phyloP scores from a whole-genome alignment of 129 eudicot genomes.

The Flaveria robusta region DNA sequence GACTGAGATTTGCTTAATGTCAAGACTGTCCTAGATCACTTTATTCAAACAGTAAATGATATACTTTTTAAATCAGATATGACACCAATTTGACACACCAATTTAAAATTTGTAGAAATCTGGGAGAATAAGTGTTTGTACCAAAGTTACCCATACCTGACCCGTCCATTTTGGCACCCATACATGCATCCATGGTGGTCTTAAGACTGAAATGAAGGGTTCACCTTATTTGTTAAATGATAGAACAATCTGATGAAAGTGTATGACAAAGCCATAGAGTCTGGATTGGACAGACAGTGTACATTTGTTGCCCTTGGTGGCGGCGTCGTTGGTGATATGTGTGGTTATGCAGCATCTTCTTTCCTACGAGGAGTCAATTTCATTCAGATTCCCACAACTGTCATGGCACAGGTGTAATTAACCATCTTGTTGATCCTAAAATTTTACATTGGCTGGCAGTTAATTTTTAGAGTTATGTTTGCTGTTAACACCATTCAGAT shows the following conservation, averaged over 20 bases:
- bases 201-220: neutral
- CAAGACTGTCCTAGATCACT: no score
- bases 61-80: no score
- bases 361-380: slow-evolving; percentile 5
- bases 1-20: neutral
- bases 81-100: no score
- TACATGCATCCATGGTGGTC: neutral
- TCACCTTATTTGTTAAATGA: neutral
- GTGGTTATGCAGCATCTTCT: slow-evolving; percentile 3
- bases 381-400: slow-evolving; percentile 1
- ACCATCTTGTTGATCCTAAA: neutral
- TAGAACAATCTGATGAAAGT: neutral
- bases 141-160: neutral
- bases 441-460: neutral
- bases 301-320: slow-evolving; percentile 14
- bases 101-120: no score
- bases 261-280: slow-evolving; percentile 8
- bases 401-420: neutral
- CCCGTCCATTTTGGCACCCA: neutral
- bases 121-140: neutral
- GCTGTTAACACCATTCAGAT: neutral
- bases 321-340: slow-evolving; percentile 1
- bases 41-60: no score
- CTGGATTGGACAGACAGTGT: neutral
- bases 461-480: neutral